Evolutionary conservation across 2,329 filamentous ascomycete genomes (phyloP).

Genomic region (Diaporthe ampelina): DNA sequence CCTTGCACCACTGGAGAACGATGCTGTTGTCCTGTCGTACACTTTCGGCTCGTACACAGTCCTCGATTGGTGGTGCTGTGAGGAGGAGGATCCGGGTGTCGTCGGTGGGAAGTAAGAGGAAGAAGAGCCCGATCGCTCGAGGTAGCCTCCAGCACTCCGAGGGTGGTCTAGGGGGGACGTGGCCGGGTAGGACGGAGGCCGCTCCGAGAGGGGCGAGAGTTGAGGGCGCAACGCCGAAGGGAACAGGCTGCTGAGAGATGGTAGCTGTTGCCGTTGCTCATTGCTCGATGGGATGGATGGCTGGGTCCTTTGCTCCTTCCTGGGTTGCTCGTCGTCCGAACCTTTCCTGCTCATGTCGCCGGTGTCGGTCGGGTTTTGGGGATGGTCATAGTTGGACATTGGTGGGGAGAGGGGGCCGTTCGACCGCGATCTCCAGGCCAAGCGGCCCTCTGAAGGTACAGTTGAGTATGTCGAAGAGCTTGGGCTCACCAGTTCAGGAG

Average conservation of each 20-base stretch:
- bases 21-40: constrained; percentile 56
- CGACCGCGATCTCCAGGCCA: constrained; percentile 58
- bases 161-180: constrained; percentile 64
- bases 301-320: constrained; percentile 50
- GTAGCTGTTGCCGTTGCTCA: constrained; percentile 63
- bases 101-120: constrained; percentile 63
- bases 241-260: constrained; percentile 70
- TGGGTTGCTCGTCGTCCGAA: constrained; percentile 53
- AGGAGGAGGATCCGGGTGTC: constrained; percentile 52
- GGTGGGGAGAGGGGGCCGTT: constrained; percentile 62
- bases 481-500: constrained; percentile 67
- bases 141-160: constrained; percentile 53
- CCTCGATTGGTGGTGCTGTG: constrained; percentile 54
- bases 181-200: constrained; percentile 57
- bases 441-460: constrained; percentile 57
- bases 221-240: constrained; percentile 59
- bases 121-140: constrained; percentile 55
- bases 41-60: constrained; percentile 62
- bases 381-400: constrained; percentile 71
- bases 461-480: constrained; percentile 63
- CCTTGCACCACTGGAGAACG: constrained; percentile 49
- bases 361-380: constrained; percentile 51
- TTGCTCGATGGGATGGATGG: constrained; percentile 8
- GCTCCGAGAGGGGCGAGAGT: constrained; percentile 62
- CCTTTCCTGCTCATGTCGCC: constrained; percentile 59